Evolutionary conservation across 345 rosid species (phyloP), one percentile per base, ranked within the genome.

Genomic region (Populus ilicifolia): DNA sequence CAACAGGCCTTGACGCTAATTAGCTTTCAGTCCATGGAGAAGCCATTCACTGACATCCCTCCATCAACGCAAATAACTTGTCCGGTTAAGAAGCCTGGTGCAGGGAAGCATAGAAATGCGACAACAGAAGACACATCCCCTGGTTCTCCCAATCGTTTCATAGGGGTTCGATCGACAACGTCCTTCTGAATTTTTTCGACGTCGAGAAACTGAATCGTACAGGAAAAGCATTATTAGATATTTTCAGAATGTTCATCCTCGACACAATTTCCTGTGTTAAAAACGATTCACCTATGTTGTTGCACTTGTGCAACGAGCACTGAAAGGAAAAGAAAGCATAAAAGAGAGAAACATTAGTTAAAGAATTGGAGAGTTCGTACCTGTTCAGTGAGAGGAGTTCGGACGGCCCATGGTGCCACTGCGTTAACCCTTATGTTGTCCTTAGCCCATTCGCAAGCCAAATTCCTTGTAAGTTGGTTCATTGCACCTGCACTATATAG

Each of bases 351-450:
- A 14, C 4, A 2, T 18, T 13, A 18, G 17, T 27, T 66, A 7
- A 9, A 54, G 25, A 54, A 54, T 8, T 20, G 14, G 12, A 21
- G 63, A n/a, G 63, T 56, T 56, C 2, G 12, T 67, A 67, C 70
- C 9, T 4, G 70, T 8, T 29, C 7, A 16, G 38, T 67, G 43
- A 67, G 43, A 7, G 70, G 70, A 18, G 70, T 67, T 18, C 38
- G 43, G 6, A 67, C 18, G 46, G 36, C 20, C 70, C 70, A 67
- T 2, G 70, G 70, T 8, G 70, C 70, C 2, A 67, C 43, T 17
- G 46, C 38, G 70, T 67, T 67, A 36, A 67, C 70, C 70, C 70
- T 67, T 20, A 67, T 67, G n/a, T 20, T 67, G 46, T 67, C 70
- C 41, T 67, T 36, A 0, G 70, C 70, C 70, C 70, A 67, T n/a